Base-by-base conservation (phyloP, 495 filamentous ascomycete genomes). In the Lindgomyces ingoldianus region DNA sequence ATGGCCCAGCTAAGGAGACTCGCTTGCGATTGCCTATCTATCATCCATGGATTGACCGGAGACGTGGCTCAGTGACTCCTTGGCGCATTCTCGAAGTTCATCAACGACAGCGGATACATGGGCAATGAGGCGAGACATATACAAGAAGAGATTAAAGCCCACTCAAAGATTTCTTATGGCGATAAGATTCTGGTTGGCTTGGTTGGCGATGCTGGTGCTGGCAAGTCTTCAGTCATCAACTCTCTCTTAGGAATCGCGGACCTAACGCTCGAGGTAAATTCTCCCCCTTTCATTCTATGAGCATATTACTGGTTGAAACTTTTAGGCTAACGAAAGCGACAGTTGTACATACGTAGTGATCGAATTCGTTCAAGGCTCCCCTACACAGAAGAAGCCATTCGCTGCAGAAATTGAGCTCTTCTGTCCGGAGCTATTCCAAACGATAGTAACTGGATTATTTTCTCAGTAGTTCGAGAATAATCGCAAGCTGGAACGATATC, bases 151-250 rank as follows among this genome's bases (percentile, higher is more conserved):
- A 16, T 60, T 25, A 22, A 22, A 4, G 9, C 12, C 3, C 45
- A 22, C 21, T 24, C 11, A 12, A 4, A 42, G 8, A n/a, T 26
- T 24, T 25, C 45, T 1, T 51, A 60, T 60, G 57, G 26, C 2
- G 36, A 12, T 22, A 19, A 18, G 10, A 24, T 51, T 1, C 57
- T 26, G 2, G 22, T 60, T 42, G 57, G 57, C 1, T 24, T 60
- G 1, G 14, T 60, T 42, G 57, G 57, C 10, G 30, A 60, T 36
- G 45, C 57, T 41, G 57, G 57, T 9, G 25, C 21, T 22, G 57
- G 57, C 24, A 60, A 60, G 19, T 60, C 57, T 12, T 60, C 47
- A 1, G 25, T 27, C 8, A 41, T 52, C 47, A 60, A 60, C 47
- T 60, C 57, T 16, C 18, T 50, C 18, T 21, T 60, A 9, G 57